These are phyloP conservation scores for Cerioporus squamosus DNA, from an alignment of 1,284 basidiomycete species.

Conservation along the genomic window DNA sequence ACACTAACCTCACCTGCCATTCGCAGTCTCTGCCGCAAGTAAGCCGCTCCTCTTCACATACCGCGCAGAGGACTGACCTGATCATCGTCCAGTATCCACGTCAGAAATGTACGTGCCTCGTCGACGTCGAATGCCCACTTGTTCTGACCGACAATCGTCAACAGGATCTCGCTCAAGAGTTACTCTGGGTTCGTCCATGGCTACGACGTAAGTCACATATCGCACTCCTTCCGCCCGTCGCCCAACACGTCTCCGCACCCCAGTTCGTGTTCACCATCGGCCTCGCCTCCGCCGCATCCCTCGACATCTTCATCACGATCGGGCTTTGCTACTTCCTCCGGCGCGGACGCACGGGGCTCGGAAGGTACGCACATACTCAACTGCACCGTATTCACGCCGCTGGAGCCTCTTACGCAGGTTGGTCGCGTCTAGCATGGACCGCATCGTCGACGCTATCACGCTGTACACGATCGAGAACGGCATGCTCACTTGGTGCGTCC, in stretches of 20 bases:
- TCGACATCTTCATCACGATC: conserved; percentile 55
- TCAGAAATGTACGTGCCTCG: conserved; percentile 36
- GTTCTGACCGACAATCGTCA: not conserved
- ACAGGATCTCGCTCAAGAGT: conserved; percentile 27
- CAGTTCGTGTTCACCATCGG: conserved; percentile 64
- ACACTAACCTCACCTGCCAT: not conserved
- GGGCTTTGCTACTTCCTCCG: conserved; percentile 51
- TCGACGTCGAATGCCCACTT: not conserved
- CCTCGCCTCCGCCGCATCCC: conserved; percentile 50
- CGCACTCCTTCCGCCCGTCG: not conserved
- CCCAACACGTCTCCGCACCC: not conserved
- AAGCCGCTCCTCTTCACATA: not conserved
- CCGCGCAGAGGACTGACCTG: not conserved
- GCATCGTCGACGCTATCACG: conserved; percentile 50
- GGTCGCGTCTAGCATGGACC: conserved; percentile 42
- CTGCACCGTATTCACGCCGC: not conserved
- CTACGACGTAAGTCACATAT: conserved; percentile 18
- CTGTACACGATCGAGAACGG: conserved; percentile 59
- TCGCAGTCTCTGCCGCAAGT: conserved; percentile 20
- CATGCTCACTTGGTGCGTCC: conserved; percentile 49
- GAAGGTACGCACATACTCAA: conserved; percentile 37
- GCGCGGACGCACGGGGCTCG: conserved; percentile 44
- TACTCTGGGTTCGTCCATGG: conserved; percentile 33
- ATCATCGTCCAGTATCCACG: conserved; percentile 33
- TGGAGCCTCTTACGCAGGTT: not conserved